Evolutionary conservation across 2,329 filamentous ascomycete species (phyloP).

Genomic region (Fusarium proliferatum): DNA sequence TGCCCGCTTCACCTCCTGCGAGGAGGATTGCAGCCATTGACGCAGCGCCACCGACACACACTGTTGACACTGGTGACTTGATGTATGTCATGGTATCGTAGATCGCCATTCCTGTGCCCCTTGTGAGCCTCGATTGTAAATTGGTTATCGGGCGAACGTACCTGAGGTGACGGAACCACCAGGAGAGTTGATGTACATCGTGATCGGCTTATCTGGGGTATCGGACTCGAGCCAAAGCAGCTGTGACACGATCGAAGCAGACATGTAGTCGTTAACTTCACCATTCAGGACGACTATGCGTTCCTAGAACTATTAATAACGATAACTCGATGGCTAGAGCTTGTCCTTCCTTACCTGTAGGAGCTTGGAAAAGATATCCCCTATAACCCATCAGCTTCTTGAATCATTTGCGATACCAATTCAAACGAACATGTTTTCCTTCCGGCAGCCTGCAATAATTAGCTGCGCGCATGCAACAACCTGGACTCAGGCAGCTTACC

Average conservation of each 20-base stretch:
- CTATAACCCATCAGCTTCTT: slow-evolving; percentile 55
- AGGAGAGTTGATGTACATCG: slow-evolving; percentile 97
- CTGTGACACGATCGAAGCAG: slow-evolving; percentile 94
- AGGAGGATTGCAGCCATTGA: slow-evolving; percentile 94
- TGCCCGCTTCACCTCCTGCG: slow-evolving; percentile 84
- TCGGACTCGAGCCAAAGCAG: slow-evolving; percentile 98
- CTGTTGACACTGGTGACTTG: slow-evolving; percentile 89
- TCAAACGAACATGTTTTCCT: slow-evolving; percentile 77
- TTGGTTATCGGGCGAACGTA: slow-evolving; percentile 38
- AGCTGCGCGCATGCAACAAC: slow-evolving; percentile 31
- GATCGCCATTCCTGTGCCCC: slow-evolving; percentile 75
- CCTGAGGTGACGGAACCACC: slow-evolving; percentile 87
- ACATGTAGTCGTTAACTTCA: slow-evolving; percentile 87
- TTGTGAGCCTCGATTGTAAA: slow-evolving; percentile 7
- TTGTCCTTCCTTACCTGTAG: slow-evolving; percentile 67
- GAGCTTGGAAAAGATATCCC: slow-evolving; percentile 85
- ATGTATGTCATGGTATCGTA: slow-evolving; percentile 99
- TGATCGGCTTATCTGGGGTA: slow-evolving; percentile 92
- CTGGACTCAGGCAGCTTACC: slow-evolving; percentile 44
- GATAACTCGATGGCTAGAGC: neutral
- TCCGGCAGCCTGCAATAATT: slow-evolving; percentile 71
- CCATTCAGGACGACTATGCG: slow-evolving; percentile 95
- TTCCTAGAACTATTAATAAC: slow-evolving; percentile 65
- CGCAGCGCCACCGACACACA: slow-evolving; percentile 93
- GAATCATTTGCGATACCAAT: neutral